Conservation (phyloP, 1,284 basidiomycete genomes). For the Cryptococcus neoformans region DNA sequence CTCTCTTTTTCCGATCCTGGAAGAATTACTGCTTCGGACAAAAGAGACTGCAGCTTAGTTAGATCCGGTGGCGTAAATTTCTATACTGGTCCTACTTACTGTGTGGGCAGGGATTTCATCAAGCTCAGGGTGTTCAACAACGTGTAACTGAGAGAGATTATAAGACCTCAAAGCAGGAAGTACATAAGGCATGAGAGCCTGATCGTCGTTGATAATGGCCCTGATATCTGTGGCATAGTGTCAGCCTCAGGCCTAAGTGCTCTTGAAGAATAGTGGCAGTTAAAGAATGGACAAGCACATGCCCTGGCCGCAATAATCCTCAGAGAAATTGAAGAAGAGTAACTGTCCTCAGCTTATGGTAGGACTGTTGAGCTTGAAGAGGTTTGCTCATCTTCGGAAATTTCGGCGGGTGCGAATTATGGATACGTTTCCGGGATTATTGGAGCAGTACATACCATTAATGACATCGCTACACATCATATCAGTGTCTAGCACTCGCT, state of each 20-base stretch:
- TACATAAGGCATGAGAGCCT: conserved; percentile 69
- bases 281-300: not conserved
- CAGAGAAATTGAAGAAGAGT: not conserved
- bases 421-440: not conserved
- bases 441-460: conserved; percentile 58
- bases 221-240: conserved; percentile 64
- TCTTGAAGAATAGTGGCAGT: too few relatives aligned
- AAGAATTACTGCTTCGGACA: conserved; percentile 35
- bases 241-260: too few relatives aligned
- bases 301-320: not conserved
- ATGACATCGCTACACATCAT: conserved; percentile 64
- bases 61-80: not conserved
- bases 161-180: conserved; percentile 73
- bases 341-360: conserved; percentile 9
- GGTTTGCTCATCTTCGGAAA: not conserved
- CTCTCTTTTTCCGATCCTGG: conserved; percentile 54
- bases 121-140: conserved; percentile 59
- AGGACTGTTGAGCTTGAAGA: not conserved
- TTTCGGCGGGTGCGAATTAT: not conserved
- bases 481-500: conserved; percentile 10
- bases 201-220: conserved; percentile 80
- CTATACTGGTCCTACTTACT: conserved; percentile 14
- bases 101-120: conserved; percentile 24
- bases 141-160: conserved; percentile 78
- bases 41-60: conserved; percentile 24